Conservation (phyloP, 2,329 filamentous ascomycete species). For the Talaromyces sp. region DNA sequence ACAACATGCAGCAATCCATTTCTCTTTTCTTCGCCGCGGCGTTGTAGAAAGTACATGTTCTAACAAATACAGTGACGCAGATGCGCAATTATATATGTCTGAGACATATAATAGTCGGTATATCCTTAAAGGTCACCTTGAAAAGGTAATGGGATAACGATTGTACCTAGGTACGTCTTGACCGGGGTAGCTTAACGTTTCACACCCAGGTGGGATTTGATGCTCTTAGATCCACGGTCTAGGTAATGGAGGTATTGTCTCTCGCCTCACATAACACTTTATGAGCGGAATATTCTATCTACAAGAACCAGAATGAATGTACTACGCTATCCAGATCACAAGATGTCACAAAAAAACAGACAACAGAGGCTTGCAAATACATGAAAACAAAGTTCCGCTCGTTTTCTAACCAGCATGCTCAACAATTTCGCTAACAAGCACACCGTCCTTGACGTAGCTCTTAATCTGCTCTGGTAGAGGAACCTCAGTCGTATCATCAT, state of each 20-base stretch:
- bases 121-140: background rate
- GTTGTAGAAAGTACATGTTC: background rate
- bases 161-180: background rate
- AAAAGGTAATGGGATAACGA: background rate
- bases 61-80: background rate
- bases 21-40: too few species aligned
- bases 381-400: background rate
- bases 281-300: conserved; percentile 1
- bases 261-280: conserved; percentile 30
- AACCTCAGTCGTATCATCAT: conserved; percentile 81
- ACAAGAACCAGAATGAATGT: conserved; percentile 12
- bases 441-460: conserved; percentile 71
- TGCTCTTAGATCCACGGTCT: background rate
- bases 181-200: background rate
- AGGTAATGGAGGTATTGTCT: conserved; percentile 28
- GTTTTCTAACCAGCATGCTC: conserved; percentile 72
- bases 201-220: background rate
- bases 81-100: background rate
- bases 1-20: too few species aligned
- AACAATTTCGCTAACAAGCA: conserved; percentile 88
- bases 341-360: background rate
- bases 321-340: conserved; percentile 5
- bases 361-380: background rate
- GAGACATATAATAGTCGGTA: background rate
- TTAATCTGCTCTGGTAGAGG: conserved; percentile 88